Evolutionary conservation across 2,329 filamentous ascomycete genomes (phyloP).

Genomic region (Paecilomyces sp.): DNA sequence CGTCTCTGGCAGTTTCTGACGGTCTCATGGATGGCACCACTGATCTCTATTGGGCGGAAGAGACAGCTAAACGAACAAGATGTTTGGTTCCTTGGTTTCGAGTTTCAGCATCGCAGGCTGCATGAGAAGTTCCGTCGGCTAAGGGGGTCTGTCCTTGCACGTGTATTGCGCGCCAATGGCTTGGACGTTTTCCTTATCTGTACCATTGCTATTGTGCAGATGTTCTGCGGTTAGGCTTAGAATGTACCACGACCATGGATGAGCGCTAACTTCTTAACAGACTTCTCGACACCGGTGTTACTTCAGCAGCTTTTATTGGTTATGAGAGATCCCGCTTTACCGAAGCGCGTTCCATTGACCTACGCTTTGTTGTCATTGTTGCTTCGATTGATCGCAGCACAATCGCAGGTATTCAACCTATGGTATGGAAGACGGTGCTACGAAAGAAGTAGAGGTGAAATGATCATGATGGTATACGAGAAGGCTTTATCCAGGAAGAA

Average conservation of each 20-base stretch:
- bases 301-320: conserved; percentile 65
- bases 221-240: conserved; percentile 41
- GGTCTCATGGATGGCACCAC: conserved; percentile 71
- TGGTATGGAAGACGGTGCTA: conserved; percentile 84
- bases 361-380: conserved; percentile 59
- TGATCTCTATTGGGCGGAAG: conserved; percentile 59
- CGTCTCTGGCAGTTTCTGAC: conserved; percentile 78
- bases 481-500: conserved; percentile 66
- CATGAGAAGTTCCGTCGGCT: conserved; percentile 69
- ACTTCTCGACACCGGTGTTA: conserved; percentile 58
- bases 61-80: conserved; percentile 69
- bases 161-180: conserved; percentile 68
- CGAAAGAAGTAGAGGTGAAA: conserved; percentile 74
- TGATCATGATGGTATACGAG: conserved; percentile 78
- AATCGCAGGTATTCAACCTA: conserved; percentile 60
- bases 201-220: conserved; percentile 56
- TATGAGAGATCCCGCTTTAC: conserved; percentile 49
- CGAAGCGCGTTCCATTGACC: conserved; percentile 52
- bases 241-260: not conserved
- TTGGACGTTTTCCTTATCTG: conserved; percentile 68
- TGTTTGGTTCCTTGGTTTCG: conserved; percentile 71
- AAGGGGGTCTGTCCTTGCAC: conserved; percentile 61
- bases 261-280: conserved; percentile 24
- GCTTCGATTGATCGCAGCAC: conserved; percentile 54
- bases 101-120: conserved; percentile 72